Base-by-base conservation (phyloP, 2,329 filamentous ascomycete species). In the Aureobasidium sp. region DNA sequence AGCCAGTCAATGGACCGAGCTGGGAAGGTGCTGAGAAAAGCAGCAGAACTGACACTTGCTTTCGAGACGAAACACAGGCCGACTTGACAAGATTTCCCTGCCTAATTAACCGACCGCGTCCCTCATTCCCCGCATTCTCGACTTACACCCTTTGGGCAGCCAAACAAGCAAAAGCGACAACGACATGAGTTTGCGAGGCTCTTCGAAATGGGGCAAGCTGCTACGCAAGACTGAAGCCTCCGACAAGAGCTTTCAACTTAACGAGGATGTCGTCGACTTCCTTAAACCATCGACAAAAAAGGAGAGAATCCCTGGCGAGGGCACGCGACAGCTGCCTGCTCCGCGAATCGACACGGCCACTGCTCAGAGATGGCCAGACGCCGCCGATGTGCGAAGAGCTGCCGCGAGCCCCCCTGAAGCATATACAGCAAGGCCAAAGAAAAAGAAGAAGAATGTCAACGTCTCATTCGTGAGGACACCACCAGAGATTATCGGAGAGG, bases 401-500 rank as follows among this genome's bases (percentile, higher is more conserved):
- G 55, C 53, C 52, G 55, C 44, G 26, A 63, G 62, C 15, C 44
- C 29, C 34, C 50, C 34, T 27, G 56, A 32, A 23, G 9, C 23
- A 29, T 42, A 48, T 39, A 67, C 64, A 27, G 61, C 74, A 20
- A 76, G 66, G 65, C 74, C 68, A 67, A 72, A 77, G 68, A 78
- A 15, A 37, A 37, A 76, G 61, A 84, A 82, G 70, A 89, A 90
- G 73, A 88, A 88, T 10, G 78, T 94, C 64, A 78, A 78, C 5
- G 92, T 97, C 39, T 84, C 81, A 62, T 97, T 97, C 69, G 83
- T 82, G 58, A 85, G 89, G 67, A 82, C 81, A 10, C 80, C 82
- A 61, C 91, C 92, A 7, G 88, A 91, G 51, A 76, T 96, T 65
- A 97, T 97, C 70, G 93, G 93, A 51, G 87, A 93, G 74, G 93